Conservation (phyloP, 2,329 filamentous ascomycete genomes). For the Phaeosphaeria sp. region DNA sequence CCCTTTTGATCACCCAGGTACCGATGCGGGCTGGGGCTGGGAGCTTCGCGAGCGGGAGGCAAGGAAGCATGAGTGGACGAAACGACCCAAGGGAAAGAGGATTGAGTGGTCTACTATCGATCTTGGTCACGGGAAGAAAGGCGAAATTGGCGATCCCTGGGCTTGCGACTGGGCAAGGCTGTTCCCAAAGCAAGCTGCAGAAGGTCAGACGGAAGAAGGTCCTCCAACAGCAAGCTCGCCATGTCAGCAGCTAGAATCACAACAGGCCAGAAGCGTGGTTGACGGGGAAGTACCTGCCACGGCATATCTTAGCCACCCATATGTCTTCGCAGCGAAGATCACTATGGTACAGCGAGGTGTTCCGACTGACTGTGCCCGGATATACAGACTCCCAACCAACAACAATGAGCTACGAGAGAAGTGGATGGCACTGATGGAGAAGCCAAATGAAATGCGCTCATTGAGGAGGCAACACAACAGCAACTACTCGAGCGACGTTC, state of each 20-base stretch:
- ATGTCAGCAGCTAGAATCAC: slow-evolving; percentile 29
- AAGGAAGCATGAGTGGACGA: slow-evolving; percentile 72
- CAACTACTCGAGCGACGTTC: slow-evolving; percentile 21
- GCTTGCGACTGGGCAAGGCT: slow-evolving; percentile 82
- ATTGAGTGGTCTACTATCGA: slow-evolving; percentile 76
- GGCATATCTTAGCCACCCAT: slow-evolving; percentile 10
- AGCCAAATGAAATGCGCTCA: slow-evolving; percentile 23
- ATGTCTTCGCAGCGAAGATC: slow-evolving; percentile 68
- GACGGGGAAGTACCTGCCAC: slow-evolving; percentile 2
- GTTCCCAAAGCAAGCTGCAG: slow-evolving; percentile 44
- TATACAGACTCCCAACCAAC: slow-evolving; percentile 80
- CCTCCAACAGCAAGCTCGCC: slow-evolving; percentile 16
- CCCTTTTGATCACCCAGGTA: slow-evolving; percentile 82
- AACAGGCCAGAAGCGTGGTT: slow-evolving; percentile 36
- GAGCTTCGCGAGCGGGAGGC: slow-evolving; percentile 69
- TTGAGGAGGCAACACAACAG: slow-evolving; percentile 18
- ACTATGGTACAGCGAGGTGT: slow-evolving; percentile 73
- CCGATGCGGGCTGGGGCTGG: slow-evolving; percentile 79
- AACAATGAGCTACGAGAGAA: slow-evolving; percentile 64
- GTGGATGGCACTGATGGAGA: slow-evolving; percentile 72
- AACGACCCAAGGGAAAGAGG: slow-evolving; percentile 81
- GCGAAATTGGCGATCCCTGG: slow-evolving; percentile 83
- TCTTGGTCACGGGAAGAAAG: slow-evolving; percentile 74
- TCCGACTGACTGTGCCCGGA: slow-evolving; percentile 73
- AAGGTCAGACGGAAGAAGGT: background rate